Conservation (phyloP, 306 rosid species). For the Adenanthera pavonina region DNA sequence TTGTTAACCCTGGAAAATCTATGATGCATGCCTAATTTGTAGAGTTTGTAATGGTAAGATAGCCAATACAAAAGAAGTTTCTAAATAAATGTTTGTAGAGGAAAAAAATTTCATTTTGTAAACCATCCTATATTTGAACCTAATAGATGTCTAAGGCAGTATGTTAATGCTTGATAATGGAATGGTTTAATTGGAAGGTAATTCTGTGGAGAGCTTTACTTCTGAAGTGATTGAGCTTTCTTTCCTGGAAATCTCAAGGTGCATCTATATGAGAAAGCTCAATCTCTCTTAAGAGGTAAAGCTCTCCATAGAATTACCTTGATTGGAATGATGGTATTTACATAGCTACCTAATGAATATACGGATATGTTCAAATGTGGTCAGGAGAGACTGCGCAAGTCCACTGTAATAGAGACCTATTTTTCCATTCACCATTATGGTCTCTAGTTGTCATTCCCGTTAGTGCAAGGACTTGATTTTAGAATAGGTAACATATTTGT, state of each 20-base stretch:
- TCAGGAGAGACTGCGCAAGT: constrained; percentile 8
- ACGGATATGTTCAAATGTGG: constrained; percentile 23
- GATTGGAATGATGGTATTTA: constrained; percentile 20
- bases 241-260: not conserved
- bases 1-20: constrained; percentile 17
- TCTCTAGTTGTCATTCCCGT: constrained; percentile 11
- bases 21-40: not conserved
- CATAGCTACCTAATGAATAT: not conserved
- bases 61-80: not conserved
- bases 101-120: not conserved
- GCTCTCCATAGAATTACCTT: not conserved
- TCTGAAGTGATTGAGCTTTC: not conserved
- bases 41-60: constrained; percentile 30
- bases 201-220: not conserved
- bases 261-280: not conserved
- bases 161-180: constrained; percentile 3
- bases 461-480: constrained; percentile 32
- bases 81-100: not conserved
- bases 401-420: not conserved
- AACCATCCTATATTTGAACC: not conserved
- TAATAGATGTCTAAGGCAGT: not conserved
- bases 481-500: constrained; percentile 29
- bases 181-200: constrained; percentile 24
- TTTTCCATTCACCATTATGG: not conserved
- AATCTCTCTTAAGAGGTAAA: not conserved